These are phyloP conservation scores for Irineochytrium annulatum DNA, from an alignment of 192 early-diverging fungal genomes.

Conservation along the genomic window DNA sequence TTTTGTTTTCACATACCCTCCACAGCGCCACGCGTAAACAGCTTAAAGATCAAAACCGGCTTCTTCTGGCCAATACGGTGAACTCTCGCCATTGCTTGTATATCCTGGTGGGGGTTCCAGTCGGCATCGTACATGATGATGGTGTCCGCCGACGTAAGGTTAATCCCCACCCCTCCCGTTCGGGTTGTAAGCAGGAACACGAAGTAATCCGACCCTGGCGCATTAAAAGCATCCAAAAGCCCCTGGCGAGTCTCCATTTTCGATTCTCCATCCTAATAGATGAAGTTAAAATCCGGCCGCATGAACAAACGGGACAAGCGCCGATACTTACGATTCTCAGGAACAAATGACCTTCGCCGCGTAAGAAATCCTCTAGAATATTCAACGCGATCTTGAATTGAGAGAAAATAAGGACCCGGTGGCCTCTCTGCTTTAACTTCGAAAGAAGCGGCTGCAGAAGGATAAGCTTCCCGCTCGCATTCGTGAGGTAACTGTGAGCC, in stretches of 20 bases:
- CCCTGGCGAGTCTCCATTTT: constrained; percentile 43
- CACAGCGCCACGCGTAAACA: constrained; percentile 59
- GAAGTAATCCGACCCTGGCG: constrained; percentile 53
- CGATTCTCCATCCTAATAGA: constrained; percentile 54
- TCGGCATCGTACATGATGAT: constrained; percentile 73
- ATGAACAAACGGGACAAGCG: background rate
- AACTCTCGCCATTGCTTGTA: constrained; percentile 70
- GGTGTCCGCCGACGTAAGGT: constrained; percentile 69
- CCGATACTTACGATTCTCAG: constrained; percentile 39
- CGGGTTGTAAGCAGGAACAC: constrained; percentile 68
- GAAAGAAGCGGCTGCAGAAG: constrained; percentile 64
- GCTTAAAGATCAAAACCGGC: constrained; percentile 59
- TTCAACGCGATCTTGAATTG: constrained; percentile 83
- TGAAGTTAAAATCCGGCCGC: background rate
- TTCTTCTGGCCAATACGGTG: constrained; percentile 71
- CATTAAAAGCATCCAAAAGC: constrained; percentile 65
- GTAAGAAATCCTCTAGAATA: constrained; percentile 72
- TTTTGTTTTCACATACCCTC: constrained; percentile 48
- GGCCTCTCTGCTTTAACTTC: constrained; percentile 53
- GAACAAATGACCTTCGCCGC: constrained; percentile 45
- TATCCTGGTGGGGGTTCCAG: constrained; percentile 68
- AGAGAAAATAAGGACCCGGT: constrained; percentile 76
- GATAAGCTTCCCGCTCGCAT: constrained; percentile 60
- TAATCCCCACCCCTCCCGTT: constrained; percentile 75
- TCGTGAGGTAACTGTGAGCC: constrained; percentile 54